phyloP scores from a whole-genome alignment of 768 basidiomycete genomes.

The Lactarius psammicola region DNA sequence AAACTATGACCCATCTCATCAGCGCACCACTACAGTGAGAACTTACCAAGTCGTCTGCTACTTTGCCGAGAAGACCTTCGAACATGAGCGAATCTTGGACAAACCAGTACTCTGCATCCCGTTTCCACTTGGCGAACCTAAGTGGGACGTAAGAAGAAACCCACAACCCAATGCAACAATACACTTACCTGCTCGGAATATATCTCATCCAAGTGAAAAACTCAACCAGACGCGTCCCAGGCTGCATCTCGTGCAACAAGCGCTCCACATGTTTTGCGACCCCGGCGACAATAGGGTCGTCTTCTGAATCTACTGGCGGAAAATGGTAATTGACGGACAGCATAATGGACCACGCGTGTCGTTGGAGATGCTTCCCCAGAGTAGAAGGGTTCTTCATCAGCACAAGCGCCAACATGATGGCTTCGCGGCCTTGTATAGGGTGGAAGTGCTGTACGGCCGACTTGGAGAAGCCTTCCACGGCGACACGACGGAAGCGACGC shows the following conservation, averaged over 20 bases:
- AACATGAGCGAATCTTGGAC: slow-evolving; percentile 11
- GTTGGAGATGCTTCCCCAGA: slow-evolving; percentile 31
- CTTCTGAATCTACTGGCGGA: slow-evolving; percentile 20
- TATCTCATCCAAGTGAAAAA: background rate
- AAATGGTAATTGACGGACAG: slow-evolving; percentile 27
- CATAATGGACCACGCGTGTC: slow-evolving; percentile 28
- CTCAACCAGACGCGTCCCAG: background rate
- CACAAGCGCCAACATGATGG: slow-evolving; percentile 27
- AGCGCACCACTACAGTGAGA: background rate
- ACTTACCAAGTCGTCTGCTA: slow-evolving; percentile 1
- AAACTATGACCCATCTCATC: background rate
- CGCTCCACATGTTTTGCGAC: background rate
- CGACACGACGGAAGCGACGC: slow-evolving; percentile 32
- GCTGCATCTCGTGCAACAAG: background rate
- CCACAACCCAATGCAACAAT: background rate
- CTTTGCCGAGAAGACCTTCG: slow-evolving; percentile 9
- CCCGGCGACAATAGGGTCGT: background rate
- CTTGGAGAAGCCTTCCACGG: slow-evolving; percentile 33
- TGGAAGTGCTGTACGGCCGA: slow-evolving; percentile 31
- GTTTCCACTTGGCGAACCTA: slow-evolving; percentile 19
- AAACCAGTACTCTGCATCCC: slow-evolving; percentile 12
- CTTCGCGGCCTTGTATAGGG: slow-evolving; percentile 35
- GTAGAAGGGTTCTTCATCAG: slow-evolving; percentile 33
- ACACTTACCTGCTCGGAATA: background rate
- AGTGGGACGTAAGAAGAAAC: background rate